Conservation (phyloP, 2,329 filamentous ascomycete species). For the Sporothrix humicola region DNA sequence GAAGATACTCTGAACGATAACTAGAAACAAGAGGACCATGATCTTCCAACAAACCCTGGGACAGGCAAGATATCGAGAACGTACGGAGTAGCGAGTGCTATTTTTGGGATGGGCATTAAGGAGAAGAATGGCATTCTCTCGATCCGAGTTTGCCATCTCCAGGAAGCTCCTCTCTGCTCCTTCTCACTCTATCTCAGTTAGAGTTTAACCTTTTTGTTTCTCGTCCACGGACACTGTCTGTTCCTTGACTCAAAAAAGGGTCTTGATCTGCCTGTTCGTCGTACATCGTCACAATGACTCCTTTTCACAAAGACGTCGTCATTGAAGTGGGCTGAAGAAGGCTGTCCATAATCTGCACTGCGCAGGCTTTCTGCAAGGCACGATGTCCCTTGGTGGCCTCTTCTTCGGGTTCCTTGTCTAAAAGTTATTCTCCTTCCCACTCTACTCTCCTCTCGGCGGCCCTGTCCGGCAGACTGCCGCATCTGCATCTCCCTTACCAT, state of each 20-base stretch:
- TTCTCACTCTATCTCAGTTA: neutral
- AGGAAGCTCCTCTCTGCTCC: neutral
- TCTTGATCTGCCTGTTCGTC: neutral
- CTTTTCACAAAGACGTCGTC: neutral
- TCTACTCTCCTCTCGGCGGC: neutral
- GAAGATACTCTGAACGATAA: neutral
- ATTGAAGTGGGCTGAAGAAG: neutral
- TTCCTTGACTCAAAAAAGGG: neutral
- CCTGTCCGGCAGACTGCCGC: constrained; percentile 2
- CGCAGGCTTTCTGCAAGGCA: neutral
- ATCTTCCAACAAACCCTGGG: constrained; percentile 17
- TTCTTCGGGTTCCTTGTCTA: too few species aligned
- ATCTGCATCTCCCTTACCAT: neutral
- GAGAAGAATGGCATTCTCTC: neutral
- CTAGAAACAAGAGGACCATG: neutral
- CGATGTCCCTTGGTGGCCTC: constrained; percentile 5
- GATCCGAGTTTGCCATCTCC: neutral
- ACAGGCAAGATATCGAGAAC: too few species aligned
- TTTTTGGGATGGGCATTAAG: neutral
- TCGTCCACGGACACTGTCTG: constrained; percentile 1
- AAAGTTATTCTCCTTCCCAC: too few species aligned
- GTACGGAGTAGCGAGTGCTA: too few species aligned
- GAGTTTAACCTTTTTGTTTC: constrained; percentile 13
- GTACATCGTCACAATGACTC: neutral
- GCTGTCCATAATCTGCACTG: neutral